Evolutionary conservation across 805 yeast genomes (phyloP).

Genomic region (Kuraishia molischiana): DNA sequence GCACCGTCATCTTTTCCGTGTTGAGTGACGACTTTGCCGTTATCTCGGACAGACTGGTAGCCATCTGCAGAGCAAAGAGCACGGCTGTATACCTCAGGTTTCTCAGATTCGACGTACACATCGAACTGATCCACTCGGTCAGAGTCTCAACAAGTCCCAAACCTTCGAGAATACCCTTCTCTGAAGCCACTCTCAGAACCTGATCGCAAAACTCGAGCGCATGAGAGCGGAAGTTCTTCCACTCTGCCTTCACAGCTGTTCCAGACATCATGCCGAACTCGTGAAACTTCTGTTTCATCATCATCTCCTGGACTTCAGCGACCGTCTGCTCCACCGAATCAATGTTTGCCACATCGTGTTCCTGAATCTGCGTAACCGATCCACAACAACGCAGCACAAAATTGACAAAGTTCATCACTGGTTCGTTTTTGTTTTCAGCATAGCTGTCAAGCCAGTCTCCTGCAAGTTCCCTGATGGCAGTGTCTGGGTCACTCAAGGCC

Average conservation of each 20-base stretch:
- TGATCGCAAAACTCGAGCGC: slow-evolving; percentile 45
- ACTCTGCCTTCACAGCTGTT: slow-evolving; percentile 33
- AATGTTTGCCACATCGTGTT: slow-evolving; percentile 54
- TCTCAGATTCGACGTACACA: slow-evolving; percentile 61
- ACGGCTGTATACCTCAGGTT: slow-evolving; percentile 67
- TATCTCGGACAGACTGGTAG: slow-evolving; percentile 47
- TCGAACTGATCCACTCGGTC: slow-evolving; percentile 65
- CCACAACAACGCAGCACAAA: slow-evolving; percentile 66
- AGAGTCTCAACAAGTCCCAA: slow-evolving; percentile 41
- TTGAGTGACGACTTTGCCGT: slow-evolving; percentile 25
- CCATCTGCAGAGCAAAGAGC: slow-evolving; percentile 44
- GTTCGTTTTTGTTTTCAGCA: slow-evolving; percentile 28
- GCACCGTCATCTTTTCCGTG: slow-evolving; percentile 34
- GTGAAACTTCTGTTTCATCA: slow-evolving; percentile 49
- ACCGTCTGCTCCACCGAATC: slow-evolving; percentile 62
- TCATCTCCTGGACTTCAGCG: slow-evolving; percentile 57
- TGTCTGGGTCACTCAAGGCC: slow-evolving; percentile 36
- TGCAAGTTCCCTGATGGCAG: slow-evolving; percentile 41
- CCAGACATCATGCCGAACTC: slow-evolving; percentile 51
- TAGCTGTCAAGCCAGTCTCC: slow-evolving; percentile 51
- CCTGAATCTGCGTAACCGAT: slow-evolving; percentile 52
- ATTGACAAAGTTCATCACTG: slow-evolving; percentile 58
- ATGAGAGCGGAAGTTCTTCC: slow-evolving; percentile 41
- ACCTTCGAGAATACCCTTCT: slow-evolving; percentile 47
- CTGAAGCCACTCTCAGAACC: slow-evolving; percentile 44